Evolutionary conservation across 2,329 filamentous ascomycete species (phyloP).

Genomic region (Colletotrichum ledebouriae): DNA sequence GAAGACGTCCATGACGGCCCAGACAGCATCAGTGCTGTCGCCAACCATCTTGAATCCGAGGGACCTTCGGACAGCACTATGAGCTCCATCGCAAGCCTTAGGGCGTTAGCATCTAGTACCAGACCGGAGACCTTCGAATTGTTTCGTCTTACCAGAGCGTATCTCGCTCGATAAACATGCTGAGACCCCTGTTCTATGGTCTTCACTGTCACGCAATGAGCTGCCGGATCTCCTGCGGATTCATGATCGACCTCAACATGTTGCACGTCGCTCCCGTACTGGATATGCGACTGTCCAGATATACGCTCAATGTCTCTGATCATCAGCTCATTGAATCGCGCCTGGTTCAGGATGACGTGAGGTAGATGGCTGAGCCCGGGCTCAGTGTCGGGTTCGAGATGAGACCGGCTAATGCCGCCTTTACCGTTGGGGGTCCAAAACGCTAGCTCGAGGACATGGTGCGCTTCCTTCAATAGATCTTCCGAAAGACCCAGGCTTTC

Average conservation of each 20-base stretch:
- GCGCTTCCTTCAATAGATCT: slow-evolving; percentile 67
- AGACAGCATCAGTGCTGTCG: slow-evolving; percentile 68
- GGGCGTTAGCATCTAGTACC: accelerated
- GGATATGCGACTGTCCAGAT: slow-evolving; percentile 58
- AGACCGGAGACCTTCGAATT: not conserved
- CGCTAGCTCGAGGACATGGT: slow-evolving; percentile 68
- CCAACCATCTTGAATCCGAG: slow-evolving; percentile 71
- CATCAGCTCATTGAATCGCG: slow-evolving; percentile 66
- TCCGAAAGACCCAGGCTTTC: slow-evolving; percentile 70
- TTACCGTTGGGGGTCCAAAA: slow-evolving; percentile 63
- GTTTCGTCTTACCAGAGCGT: slow-evolving; percentile 16
- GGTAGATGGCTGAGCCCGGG: slow-evolving; percentile 66
- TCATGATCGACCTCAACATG: slow-evolving; percentile 61
- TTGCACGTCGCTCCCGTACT: slow-evolving; percentile 67
- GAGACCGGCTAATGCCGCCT: slow-evolving; percentile 59
- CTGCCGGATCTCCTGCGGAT: slow-evolving; percentile 51
- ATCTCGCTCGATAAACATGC: slow-evolving; percentile 39
- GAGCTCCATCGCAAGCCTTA: slow-evolving; percentile 61
- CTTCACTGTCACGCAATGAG: slow-evolving; percentile 56
- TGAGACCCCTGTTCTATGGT: slow-evolving; percentile 56
- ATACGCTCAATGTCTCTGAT: slow-evolving; percentile 59
- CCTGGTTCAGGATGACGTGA: slow-evolving; percentile 70
- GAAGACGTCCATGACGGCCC: slow-evolving; percentile 70
- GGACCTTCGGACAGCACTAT: slow-evolving; percentile 63
- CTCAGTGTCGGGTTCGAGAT: slow-evolving; percentile 66